Conservation (phyloP, 768 basidiomycete genomes). For the Paxillus involutus region DNA sequence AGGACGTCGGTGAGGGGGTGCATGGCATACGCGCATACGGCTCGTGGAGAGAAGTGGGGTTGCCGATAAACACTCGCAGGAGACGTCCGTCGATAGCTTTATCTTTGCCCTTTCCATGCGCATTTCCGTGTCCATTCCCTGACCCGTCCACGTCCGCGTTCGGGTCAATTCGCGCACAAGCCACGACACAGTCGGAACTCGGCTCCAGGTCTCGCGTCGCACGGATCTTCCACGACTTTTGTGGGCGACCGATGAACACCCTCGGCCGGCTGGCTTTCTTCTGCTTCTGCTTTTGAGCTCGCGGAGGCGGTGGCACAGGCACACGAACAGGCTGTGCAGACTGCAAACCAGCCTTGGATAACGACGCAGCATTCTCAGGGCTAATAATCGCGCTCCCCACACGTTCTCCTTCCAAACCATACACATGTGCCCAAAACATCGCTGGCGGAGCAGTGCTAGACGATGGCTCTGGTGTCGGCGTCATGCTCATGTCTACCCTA, state of each 20-base stretch:
- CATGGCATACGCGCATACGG: constrained; percentile 21
- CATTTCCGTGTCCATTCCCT: not conserved
- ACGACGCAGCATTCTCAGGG: constrained; percentile 4
- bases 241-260: constrained; percentile 26
- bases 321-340: too few species aligned
- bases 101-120: not conserved
- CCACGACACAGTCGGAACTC: not conserved
- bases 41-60: constrained; percentile 12
- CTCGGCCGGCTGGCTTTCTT: constrained; percentile 7
- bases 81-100: not conserved
- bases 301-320: not conserved
- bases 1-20: not conserved
- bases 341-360: not conserved
- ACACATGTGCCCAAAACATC: constrained; percentile 36
- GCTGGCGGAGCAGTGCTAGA: not conserved
- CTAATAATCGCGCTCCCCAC: constrained; percentile 28
- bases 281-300: not conserved
- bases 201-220: constrained; percentile 22
- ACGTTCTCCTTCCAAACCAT: constrained; percentile 27
- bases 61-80: constrained; percentile 22
- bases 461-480: constrained; percentile 3
- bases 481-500: not conserved
- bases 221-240: constrained; percentile 22
- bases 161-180: not conserved
- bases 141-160: not conserved